Conservation (phyloP, 176 grass and related monocot species). For the Oryza longistaminata region DNA sequence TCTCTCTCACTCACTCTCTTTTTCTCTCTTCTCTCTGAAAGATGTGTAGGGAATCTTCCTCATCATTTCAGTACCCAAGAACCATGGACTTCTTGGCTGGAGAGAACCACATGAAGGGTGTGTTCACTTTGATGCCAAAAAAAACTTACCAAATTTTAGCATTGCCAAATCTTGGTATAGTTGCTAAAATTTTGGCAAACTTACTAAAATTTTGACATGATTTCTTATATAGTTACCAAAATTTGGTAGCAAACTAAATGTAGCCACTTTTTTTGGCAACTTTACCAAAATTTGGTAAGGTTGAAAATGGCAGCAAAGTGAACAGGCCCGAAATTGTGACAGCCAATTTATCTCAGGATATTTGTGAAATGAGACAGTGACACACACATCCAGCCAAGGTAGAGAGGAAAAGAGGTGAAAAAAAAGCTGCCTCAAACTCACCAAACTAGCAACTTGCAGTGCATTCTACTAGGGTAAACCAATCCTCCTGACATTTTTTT, state of each 20-base stretch:
- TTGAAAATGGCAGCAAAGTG: no score
- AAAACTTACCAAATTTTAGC: no score
- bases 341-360: conserved; percentile 3
- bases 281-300: no score
- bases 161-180: no score
- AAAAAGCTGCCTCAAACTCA: conserved; percentile 25
- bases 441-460: conserved; percentile 29
- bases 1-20: background rate
- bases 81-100: conserved; percentile 16
- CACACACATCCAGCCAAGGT: background rate
- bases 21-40: background rate
- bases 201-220: no score
- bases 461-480: conserved; percentile 27
- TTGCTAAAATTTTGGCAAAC: no score
- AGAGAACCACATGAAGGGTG: conserved; percentile 32
- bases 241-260: no score
- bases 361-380: background rate
- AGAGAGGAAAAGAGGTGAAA: background rate
- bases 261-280: no score
- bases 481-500: background rate
- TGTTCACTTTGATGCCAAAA: no score
- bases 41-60: conserved; percentile 20
- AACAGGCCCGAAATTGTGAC: no score
- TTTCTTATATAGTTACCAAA: no score
- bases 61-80: conserved; percentile 42